These are phyloP conservation scores for Populus hybrid DNA, from an alignment of 441 rosid species.

Conservation along the genomic window DNA sequence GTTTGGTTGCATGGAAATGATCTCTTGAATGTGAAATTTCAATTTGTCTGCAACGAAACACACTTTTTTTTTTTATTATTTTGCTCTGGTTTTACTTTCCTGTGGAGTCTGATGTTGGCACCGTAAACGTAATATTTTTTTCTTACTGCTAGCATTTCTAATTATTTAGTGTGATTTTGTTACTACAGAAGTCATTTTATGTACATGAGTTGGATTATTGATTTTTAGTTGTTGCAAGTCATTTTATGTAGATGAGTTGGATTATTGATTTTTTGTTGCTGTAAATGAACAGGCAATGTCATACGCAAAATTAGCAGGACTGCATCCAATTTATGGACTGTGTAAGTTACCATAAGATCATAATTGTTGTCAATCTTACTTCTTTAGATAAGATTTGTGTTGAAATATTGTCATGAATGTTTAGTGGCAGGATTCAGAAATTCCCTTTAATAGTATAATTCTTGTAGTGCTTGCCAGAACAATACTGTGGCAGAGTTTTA, in stretches of 20 bases:
- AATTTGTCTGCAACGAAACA: not conserved
- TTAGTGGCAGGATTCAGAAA: not conserved
- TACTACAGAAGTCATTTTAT: not conserved
- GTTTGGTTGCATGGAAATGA: not conserved
- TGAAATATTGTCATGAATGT: not conserved
- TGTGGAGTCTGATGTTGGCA: not conserved
- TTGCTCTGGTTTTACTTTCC: not conserved
- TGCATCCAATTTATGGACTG: slow-evolving; percentile 83
- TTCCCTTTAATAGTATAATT: not conserved
- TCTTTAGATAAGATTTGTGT: not conserved
- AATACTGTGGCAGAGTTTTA: not conserved
- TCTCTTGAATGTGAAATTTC: not conserved
- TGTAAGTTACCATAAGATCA: slow-evolving; percentile 53
- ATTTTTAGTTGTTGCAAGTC: slow-evolving; percentile 10
- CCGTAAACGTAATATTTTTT: not conserved
- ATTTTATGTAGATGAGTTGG: slow-evolving; percentile 2
- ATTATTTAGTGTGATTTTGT: not conserved
- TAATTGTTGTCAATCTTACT: not conserved
- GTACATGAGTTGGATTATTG: slow-evolving; percentile 9
- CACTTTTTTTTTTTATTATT: not conserved
- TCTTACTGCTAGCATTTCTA: not conserved
- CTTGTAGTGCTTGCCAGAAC: not conserved
- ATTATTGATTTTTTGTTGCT: slow-evolving; percentile 15
- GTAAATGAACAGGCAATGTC: slow-evolving; percentile 82
- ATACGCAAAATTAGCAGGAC: slow-evolving; percentile 93